These are phyloP conservation scores for Hemileccinum impolitum DNA, from an alignment of 768 basidiomycete species.

Conservation along the genomic window DNA sequence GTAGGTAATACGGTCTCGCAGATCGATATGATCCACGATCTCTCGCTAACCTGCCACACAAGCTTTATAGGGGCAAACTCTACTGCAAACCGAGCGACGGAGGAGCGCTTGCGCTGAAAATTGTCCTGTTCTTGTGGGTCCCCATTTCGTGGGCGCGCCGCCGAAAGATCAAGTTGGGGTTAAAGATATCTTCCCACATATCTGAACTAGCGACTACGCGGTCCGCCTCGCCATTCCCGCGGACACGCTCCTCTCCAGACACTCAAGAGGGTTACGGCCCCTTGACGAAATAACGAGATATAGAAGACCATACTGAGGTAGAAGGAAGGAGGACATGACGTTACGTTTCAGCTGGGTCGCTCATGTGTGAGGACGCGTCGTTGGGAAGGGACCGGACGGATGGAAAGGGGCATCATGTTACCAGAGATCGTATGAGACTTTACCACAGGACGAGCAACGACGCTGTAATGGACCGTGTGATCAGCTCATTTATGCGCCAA, in stretches of 20 bases:
- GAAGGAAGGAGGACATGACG: constrained; percentile 7
- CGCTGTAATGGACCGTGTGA: constrained; percentile 29
- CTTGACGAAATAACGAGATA: constrained; percentile 20
- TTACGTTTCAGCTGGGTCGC: constrained; percentile 14
- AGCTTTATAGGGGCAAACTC: constrained; percentile 8
- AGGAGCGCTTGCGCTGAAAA: not conserved
- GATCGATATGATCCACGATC: constrained; percentile 18
- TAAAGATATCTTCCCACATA: constrained; percentile 16
- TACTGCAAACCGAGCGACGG: not conserved
- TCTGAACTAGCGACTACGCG: constrained; percentile 22
- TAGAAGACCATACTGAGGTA: constrained; percentile 9
- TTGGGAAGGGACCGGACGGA: constrained; percentile 33
- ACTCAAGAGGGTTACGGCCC: constrained; percentile 9
- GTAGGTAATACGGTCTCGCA: not conserved
- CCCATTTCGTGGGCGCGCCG: constrained; percentile 3
- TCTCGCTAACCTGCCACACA: not conserved
- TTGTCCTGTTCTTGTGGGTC: not conserved
- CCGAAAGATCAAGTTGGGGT: not conserved
- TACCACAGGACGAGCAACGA: constrained; percentile 56
- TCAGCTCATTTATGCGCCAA: constrained; percentile 13
- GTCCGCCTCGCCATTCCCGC: constrained; percentile 15
- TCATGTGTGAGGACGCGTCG: constrained; percentile 9
- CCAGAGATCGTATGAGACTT: constrained; percentile 51
- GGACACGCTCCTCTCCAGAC: constrained; percentile 13
- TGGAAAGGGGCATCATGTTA: constrained; percentile 59